These are phyloP conservation scores for Magnolia changhungtana DNA, from an alignment of 164 flowering plant species.

Conservation along the genomic window DNA sequence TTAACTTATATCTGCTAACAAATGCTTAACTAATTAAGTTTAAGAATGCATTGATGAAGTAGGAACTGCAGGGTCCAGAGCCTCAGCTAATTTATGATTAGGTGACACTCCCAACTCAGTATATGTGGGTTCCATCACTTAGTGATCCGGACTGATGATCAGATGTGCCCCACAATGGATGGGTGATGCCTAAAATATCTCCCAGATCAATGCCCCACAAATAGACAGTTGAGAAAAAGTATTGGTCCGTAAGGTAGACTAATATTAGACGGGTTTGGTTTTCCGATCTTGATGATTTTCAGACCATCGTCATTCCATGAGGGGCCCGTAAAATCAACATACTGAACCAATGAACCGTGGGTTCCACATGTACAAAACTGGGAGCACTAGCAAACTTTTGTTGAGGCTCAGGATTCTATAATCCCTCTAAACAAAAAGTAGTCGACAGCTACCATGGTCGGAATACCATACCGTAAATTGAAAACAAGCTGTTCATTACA, in stretches of 20 bases:
- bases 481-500: conserved; percentile 93
- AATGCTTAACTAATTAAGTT: neutral
- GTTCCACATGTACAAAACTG: neutral
- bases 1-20: neutral
- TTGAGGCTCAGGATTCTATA: neutral
- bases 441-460: neutral
- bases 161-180: too few species aligned
- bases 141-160: too few species aligned
- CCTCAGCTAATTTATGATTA: too few species aligned
- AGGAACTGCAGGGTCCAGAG: too few species aligned
- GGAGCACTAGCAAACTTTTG: neutral
- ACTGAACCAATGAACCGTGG: neutral
- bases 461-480: conserved; percentile 63
- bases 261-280: neutral
- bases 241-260: neutral
- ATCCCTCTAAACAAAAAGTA: conserved; percentile 3
- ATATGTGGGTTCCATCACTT: too few species aligned
- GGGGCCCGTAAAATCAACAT: neutral
- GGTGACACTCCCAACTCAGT: too few species aligned
- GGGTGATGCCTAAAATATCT: too few species aligned
- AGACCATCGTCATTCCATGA: neutral
- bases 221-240: neutral
- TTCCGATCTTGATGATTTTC: neutral
- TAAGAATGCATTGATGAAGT: neutral
- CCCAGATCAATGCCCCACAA: neutral